phyloP scores from a whole-genome alignment of 371 early-diverging fungal genomes.

The Saksenaea vasiformis region DNA sequence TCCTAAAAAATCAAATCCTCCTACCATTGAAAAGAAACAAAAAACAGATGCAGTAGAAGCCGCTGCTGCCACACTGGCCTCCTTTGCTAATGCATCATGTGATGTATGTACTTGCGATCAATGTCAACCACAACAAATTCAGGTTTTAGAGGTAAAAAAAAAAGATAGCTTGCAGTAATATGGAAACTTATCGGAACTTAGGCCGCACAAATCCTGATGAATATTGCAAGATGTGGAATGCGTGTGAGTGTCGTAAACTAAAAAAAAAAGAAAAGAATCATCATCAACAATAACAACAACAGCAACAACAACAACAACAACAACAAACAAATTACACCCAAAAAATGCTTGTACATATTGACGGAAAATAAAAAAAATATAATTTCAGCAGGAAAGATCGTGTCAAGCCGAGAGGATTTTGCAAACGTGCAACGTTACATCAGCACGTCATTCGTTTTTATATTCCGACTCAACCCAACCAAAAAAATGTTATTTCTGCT shows the following conservation, averaged over 20 bases:
- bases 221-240: slow-evolving; percentile 52
- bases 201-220: slow-evolving; percentile 56
- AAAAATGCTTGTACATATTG: not conserved
- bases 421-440: not conserved
- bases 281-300: not conserved
- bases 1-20: slow-evolving; percentile 12
- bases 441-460: not conserved
- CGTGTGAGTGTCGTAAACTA: slow-evolving; percentile 31
- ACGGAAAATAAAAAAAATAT: not conserved
- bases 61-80: slow-evolving; percentile 49
- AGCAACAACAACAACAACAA: not conserved
- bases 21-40: slow-evolving; percentile 3
- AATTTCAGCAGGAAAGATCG: not conserved
- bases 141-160: slow-evolving; percentile 45
- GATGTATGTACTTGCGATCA: slow-evolving; percentile 24
- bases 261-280: slow-evolving; percentile 8
- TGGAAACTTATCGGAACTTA: slow-evolving; percentile 15
- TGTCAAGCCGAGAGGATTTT: not conserved
- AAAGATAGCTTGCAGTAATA: too few species aligned
- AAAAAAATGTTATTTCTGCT: too few species aligned
- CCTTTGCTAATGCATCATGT: slow-evolving; percentile 29
- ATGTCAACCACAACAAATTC: slow-evolving; percentile 36
- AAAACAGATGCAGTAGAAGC: slow-evolving; percentile 32
- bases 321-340: not conserved
- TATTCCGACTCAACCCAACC: not conserved